phyloP scores from a whole-genome alignment of 371 early-diverging fungal genomes.

The Rhizopus delemar region DNA sequence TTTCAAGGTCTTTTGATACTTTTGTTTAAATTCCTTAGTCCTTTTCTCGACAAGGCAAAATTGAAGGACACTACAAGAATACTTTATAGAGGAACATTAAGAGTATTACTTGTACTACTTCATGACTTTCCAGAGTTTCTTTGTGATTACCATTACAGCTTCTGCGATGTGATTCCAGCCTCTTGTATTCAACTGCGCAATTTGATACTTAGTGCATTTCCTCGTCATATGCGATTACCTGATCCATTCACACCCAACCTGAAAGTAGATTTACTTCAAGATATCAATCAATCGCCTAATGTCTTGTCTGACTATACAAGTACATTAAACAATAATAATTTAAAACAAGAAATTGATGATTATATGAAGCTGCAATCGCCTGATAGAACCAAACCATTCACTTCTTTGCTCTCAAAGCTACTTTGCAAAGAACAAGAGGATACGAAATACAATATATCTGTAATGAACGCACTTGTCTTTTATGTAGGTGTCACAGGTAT shows the following conservation, averaged over 20 bases:
- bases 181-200: conserved; percentile 94
- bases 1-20: conserved; percentile 81
- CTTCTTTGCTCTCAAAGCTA: conserved; percentile 1
- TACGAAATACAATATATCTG: conserved; percentile 74
- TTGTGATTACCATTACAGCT: conserved; percentile 88
- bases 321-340: conserved; percentile 49
- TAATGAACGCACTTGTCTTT: conserved; percentile 87
- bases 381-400: conserved; percentile 3
- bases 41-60: conserved; percentile 75
- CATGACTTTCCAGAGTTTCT: conserved; percentile 98
- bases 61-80: conserved; percentile 75
- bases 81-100: conserved; percentile 87
- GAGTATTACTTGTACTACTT: conserved; percentile 89
- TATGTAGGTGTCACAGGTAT: conserved; percentile 85
- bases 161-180: conserved; percentile 92
- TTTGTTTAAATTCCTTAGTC: conserved; percentile 84
- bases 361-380: conserved; percentile 44
- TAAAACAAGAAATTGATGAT: conserved; percentile 75
- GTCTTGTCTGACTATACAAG: conserved; percentile 83
- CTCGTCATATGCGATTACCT: conserved; percentile 93
- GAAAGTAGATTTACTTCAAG: conserved; percentile 88
- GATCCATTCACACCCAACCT: conserved; percentile 96
- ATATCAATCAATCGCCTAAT: conserved; percentile 80
- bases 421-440: conserved; percentile 18
- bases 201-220: conserved; percentile 92